Evolutionary conservation across 2,329 filamentous ascomycete species (phyloP).

Genomic region (Parastagonospora avenae): DNA sequence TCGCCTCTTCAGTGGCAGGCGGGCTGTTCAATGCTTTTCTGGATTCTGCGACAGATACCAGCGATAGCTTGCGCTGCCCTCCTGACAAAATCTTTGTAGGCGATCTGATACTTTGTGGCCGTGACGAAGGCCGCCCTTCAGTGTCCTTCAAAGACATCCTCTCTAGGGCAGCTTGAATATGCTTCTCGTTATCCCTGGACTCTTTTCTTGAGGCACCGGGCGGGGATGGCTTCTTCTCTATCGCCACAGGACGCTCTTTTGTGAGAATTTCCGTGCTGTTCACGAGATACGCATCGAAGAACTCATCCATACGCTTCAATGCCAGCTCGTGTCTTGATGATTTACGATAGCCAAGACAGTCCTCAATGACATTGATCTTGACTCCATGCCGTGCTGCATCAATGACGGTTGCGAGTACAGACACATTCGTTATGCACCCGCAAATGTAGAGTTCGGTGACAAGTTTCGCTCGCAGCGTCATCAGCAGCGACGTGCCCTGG

Average conservation of each 20-base stretch:
- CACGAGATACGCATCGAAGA: conserved; percentile 73
- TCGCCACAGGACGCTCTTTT: conserved; percentile 16
- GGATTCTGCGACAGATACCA: conserved; percentile 27
- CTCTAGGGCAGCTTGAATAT: conserved; percentile 29
- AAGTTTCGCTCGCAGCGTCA: conserved; percentile 80
- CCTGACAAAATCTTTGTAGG: conserved; percentile 28
- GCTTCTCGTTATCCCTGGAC: conserved; percentile 17
- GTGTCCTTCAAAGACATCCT: conserved; percentile 27
- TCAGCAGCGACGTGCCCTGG: conserved; percentile 72
- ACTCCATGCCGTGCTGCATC: conserved; percentile 89
- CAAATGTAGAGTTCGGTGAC: conserved; percentile 90
- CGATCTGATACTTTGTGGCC: conserved; percentile 9
- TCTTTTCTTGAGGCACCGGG: conserved; percentile 10
- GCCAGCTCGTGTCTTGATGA: conserved; percentile 72
- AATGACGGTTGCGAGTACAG: conserved; percentile 87
- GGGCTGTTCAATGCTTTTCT: conserved; percentile 19
- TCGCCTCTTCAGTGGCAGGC: not conserved
- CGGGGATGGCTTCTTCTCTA: conserved; percentile 10
- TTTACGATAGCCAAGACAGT: conserved; percentile 83
- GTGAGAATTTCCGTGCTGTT: conserved; percentile 65
- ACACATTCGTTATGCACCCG: conserved; percentile 83
- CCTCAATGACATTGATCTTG: conserved; percentile 82
- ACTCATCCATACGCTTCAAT: conserved; percentile 71
- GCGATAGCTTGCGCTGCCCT: conserved; percentile 26
- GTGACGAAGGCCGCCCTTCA: conserved; percentile 8